Conservation (phyloP, 2,329 filamentous ascomycete species). For the Pseudogymnoascus pannorum region DNA sequence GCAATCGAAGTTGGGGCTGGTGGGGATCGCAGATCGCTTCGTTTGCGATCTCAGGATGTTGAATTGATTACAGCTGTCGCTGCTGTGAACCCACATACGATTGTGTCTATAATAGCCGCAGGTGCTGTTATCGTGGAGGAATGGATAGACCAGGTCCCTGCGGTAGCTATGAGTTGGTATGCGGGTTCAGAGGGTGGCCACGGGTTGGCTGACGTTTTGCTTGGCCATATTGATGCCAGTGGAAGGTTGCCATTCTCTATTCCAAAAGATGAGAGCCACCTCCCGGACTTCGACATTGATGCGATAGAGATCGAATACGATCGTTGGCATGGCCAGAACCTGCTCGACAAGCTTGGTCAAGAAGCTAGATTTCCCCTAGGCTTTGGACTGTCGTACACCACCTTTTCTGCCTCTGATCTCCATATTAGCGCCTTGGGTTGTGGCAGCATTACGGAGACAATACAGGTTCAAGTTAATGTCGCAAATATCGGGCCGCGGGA, state of each 20-base stretch:
- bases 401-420: neutral
- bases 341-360: constrained; percentile 18
- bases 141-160: constrained; percentile 11
- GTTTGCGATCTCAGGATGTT: constrained; percentile 10
- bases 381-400: constrained; percentile 49
- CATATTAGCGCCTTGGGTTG: neutral
- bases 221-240: constrained; percentile 11
- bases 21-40: constrained; percentile 11
- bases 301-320: constrained; percentile 20
- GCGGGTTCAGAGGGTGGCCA: constrained; percentile 12
- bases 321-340: constrained; percentile 23
- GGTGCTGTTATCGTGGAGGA: constrained; percentile 13
- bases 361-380: constrained; percentile 46
- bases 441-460: neutral
- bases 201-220: constrained; percentile 13
- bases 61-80: constrained; percentile 12
- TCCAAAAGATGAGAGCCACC: constrained; percentile 18
- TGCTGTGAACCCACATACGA: constrained; percentile 10
- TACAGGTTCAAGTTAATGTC: neutral
- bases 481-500: neutral
- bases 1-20: constrained; percentile 1
- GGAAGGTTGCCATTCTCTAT: constrained; percentile 15
- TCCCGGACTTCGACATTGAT: constrained; percentile 21
- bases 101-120: constrained; percentile 12
- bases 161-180: constrained; percentile 13